Conservation (phyloP, 2,329 filamentous ascomycete species). For the Penicillium sp. region DNA sequence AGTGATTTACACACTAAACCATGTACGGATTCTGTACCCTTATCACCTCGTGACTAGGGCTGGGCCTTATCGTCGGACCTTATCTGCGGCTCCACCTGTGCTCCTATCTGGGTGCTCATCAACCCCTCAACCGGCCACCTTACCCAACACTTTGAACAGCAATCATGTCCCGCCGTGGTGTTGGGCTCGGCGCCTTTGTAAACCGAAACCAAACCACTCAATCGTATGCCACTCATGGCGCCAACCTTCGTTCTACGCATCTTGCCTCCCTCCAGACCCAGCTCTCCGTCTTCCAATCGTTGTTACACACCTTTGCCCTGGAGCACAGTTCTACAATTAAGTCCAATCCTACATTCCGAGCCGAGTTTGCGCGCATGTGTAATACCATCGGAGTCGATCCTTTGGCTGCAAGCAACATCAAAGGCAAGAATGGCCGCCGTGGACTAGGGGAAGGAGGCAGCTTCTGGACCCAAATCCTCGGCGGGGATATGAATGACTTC, state of each 20-base stretch:
- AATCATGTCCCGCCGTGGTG: slow-evolving; percentile 59
- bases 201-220: slow-evolving; percentile 80
- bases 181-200: slow-evolving; percentile 88
- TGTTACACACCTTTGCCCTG: slow-evolving; percentile 91
- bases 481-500: slow-evolving; percentile 92
- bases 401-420: slow-evolving; percentile 66
- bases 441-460: slow-evolving; percentile 57
- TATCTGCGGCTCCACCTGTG: slow-evolving; percentile 10
- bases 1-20: slow-evolving; percentile 3
- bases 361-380: slow-evolving; percentile 98
- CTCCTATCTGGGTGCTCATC: neutral
- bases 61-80: slow-evolving; percentile 21
- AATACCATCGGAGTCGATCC: slow-evolving; percentile 95
- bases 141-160: neutral
- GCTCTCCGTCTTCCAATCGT: slow-evolving; percentile 90
- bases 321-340: slow-evolving; percentile 96
- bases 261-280: slow-evolving; percentile 86
- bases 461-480: slow-evolving; percentile 90
- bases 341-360: slow-evolving; percentile 89
- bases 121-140: neutral
- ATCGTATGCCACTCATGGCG: slow-evolving; percentile 88
- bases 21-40: slow-evolving; percentile 2
- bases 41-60: slow-evolving; percentile 24
- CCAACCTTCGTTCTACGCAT: slow-evolving; percentile 79
- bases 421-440: slow-evolving; percentile 49